Percentiles rank a stretch among this genome's conserved stretches.
Evolutionary conservation across 2,329 filamentous ascomycete species (phyloP).

Genomic region (Leptographium flavum): DNA sequence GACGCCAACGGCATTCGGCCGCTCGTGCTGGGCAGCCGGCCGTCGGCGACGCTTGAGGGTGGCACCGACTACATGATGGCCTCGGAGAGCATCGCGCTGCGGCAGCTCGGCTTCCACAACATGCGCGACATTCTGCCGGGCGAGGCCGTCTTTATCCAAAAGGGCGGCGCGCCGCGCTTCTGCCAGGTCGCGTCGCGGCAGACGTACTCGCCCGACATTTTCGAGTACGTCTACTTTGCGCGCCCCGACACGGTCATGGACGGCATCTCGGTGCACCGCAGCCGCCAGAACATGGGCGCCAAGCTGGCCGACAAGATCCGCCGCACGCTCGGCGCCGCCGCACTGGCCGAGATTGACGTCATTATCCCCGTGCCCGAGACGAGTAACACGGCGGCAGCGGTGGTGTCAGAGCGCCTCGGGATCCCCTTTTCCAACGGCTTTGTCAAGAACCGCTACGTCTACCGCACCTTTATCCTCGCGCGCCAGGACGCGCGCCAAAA

Average conservation of each 20-base stretch:
- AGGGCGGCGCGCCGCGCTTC: slow-evolving; percentile 61
- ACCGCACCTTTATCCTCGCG: slow-evolving; percentile 65
- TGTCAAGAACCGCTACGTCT: slow-evolving; percentile 81
- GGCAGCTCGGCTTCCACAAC: slow-evolving; percentile 64
- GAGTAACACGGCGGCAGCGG: slow-evolving; percentile 65
- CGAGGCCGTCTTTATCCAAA: slow-evolving; percentile 48
- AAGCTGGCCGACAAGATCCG: slow-evolving; percentile 64
- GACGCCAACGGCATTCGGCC: slow-evolving; percentile 77
- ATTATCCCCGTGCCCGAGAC: slow-evolving; percentile 33
- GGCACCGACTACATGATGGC: slow-evolving; percentile 58
- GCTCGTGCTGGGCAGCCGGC: slow-evolving; percentile 60
- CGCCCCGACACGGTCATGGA: slow-evolving; percentile 73
- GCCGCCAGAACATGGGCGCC: slow-evolving; percentile 74
- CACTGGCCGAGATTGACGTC: slow-evolving; percentile 63
- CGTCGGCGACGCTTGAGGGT: slow-evolving; percentile 45
- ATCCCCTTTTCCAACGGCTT: slow-evolving; percentile 73
- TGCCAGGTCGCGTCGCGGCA: slow-evolving; percentile 55
- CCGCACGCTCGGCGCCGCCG: slow-evolving; percentile 51
- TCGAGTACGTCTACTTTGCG: slow-evolving; percentile 81
- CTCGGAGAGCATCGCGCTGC: slow-evolving; percentile 72
- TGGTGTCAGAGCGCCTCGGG: slow-evolving; percentile 56
- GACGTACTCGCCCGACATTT: slow-evolving; percentile 74
- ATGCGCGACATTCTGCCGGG: slow-evolving; percentile 43
- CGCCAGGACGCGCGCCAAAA: slow-evolving; percentile 70
- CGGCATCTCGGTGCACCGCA: slow-evolving; percentile 73